These are phyloP conservation scores for Trametes cinnabarina DNA, from an alignment of 768 basidiomycete genomes.

Conservation along the genomic window DNA sequence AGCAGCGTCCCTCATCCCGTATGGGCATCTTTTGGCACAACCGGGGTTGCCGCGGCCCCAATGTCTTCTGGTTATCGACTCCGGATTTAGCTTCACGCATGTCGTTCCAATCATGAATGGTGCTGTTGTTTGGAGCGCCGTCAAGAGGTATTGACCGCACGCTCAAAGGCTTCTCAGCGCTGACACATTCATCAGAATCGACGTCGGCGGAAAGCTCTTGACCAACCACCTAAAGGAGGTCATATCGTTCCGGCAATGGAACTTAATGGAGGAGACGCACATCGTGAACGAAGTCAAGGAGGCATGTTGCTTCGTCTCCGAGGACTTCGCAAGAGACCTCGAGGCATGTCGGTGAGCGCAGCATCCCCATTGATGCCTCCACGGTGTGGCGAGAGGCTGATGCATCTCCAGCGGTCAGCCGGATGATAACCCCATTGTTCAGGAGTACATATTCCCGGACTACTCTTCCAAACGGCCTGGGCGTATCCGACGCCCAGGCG, in stretches of 20 bases:
- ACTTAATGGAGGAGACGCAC: constrained; percentile 96
- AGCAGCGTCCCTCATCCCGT: constrained; percentile 81
- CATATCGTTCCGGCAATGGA: constrained; percentile 94
- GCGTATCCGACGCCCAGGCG: constrained; percentile 50
- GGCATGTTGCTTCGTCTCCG: constrained; percentile 82
- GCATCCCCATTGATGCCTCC: neutral
- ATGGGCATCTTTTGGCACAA: constrained; percentile 65
- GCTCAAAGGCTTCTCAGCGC: neutral
- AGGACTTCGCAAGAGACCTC: constrained; percentile 67
- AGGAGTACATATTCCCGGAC: constrained; percentile 91
- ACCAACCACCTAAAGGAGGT: constrained; percentile 95
- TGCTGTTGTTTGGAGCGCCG: constrained; percentile 72
- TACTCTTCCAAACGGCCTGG: constrained; percentile 66
- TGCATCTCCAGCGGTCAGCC: constrained; percentile 45
- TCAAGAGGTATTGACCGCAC: constrained; percentile 62
- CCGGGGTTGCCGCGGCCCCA: constrained; percentile 57
- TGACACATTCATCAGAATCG: constrained; percentile 55
- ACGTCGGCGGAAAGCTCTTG: constrained; percentile 91
- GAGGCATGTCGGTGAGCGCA: constrained; percentile 72
- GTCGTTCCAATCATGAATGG: constrained; percentile 80
- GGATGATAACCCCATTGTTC: constrained; percentile 65
- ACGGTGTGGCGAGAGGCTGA: neutral
- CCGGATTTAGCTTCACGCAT: constrained; percentile 94
- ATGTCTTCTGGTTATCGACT: constrained; percentile 81
- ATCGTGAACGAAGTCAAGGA: constrained; percentile 95